phyloP scores from a whole-genome alignment of 2,329 filamentous ascomycete genomes.

The Capronia coronata region DNA sequence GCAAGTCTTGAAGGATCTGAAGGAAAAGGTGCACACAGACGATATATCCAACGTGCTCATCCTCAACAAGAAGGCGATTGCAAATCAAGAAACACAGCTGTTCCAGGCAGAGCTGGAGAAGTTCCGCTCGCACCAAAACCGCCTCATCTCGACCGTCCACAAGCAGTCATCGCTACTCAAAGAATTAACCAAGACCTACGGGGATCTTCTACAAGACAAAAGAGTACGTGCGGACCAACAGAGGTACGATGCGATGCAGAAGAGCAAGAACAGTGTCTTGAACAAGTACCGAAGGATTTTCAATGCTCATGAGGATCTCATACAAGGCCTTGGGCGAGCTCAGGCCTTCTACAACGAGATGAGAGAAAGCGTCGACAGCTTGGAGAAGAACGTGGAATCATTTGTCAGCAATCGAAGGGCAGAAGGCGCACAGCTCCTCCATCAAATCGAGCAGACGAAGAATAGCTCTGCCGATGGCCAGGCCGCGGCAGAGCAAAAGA shows the following conservation, averaged over 20 bases:
- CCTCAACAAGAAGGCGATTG: conserved; percentile 92
- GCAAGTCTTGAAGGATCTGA: conserved; percentile 91
- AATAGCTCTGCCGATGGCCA: conserved; percentile 51
- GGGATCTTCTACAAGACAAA: conserved; percentile 84
- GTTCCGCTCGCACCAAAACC: conserved; percentile 85
- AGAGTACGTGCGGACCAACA: conserved; percentile 87
- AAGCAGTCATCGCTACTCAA: conserved; percentile 94
- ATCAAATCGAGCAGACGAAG: conserved; percentile 76
- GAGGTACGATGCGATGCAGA: conserved; percentile 84
- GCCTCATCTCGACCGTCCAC: conserved; percentile 85
- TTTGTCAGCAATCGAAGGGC: conserved; percentile 92
- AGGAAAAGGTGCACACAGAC: conserved; percentile 88
- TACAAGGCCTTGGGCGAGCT: conserved; percentile 76
- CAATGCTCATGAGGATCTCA: conserved; percentile 84
- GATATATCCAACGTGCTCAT: conserved; percentile 97
- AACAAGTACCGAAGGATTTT: conserved; percentile 85
- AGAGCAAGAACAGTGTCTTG: conserved; percentile 73
- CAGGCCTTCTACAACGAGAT: conserved; percentile 94
- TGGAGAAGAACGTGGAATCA: conserved; percentile 91
- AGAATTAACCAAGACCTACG: conserved; percentile 82
- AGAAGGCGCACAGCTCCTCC: conserved; percentile 83
- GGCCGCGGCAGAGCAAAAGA: conserved; percentile 78
- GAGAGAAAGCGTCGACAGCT: conserved; percentile 84
- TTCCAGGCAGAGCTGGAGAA: conserved; percentile 98
- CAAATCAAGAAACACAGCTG: conserved; percentile 82